These are phyloP conservation scores for Phialophora verrucosa DNA, from an alignment of 2,329 filamentous ascomycete genomes.

Conservation along the genomic window DNA sequence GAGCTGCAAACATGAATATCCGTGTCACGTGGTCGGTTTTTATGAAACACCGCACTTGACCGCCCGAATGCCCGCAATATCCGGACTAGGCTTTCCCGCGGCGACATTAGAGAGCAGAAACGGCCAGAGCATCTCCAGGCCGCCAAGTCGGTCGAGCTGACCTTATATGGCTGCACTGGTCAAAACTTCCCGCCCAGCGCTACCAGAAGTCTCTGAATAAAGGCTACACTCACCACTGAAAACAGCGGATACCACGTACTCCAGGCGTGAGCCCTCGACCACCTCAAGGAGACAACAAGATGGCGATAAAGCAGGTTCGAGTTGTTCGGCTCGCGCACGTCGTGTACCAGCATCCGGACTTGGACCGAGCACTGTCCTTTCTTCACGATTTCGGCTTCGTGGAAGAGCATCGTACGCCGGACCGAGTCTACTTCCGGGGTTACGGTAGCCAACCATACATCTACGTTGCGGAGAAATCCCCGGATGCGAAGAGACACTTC, in stretches of 20 bases:
- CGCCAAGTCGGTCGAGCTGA: not conserved
- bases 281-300: not conserved
- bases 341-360: slow-evolving; percentile 43
- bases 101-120: not conserved
- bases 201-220: not conserved
- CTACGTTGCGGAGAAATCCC: slow-evolving; percentile 50
- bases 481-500: slow-evolving; percentile 31
- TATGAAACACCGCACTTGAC: not conserved
- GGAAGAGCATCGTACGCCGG: slow-evolving; percentile 43
- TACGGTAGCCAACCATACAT: slow-evolving; percentile 67
- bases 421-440: slow-evolving; percentile 64
- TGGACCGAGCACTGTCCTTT: slow-evolving; percentile 41
- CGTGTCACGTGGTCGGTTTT: slow-evolving; percentile 12
- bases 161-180: not conserved
- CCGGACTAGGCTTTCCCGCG: not conserved
- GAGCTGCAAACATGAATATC: not conserved
- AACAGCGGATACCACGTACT: not conserved
- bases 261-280: not conserved
- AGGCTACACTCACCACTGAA: not conserved
- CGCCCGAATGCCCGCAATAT: not conserved
- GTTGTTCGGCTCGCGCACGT: slow-evolving; percentile 42
- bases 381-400: slow-evolving; percentile 45
- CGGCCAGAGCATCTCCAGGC: not conserved
- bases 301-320: slow-evolving; percentile 36
- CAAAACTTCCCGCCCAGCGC: not conserved